Evolutionary conservation across 495 filamentous ascomycete genomes (phyloP).

Genomic region (Aspergillus saccharolyticus): DNA sequence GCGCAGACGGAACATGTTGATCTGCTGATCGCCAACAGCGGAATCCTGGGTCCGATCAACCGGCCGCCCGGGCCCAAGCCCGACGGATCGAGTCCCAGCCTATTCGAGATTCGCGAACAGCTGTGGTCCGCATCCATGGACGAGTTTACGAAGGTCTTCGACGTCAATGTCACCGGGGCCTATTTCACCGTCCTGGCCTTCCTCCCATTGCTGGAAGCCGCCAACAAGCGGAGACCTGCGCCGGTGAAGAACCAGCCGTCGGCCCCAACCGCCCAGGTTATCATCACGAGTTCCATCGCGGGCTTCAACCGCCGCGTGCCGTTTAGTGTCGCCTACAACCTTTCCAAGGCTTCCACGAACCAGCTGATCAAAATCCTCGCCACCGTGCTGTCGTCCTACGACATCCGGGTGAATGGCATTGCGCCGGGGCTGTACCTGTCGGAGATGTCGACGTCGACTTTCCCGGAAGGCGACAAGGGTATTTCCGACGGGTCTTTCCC

Average conservation of each 20-base stretch:
- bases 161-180: conserved; percentile 55
- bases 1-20: conserved; percentile 56
- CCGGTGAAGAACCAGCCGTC: conserved; percentile 35
- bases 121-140: conserved; percentile 48
- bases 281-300: conserved; percentile 60
- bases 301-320: conserved; percentile 52
- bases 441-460: conserved; percentile 50
- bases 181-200: conserved; percentile 64
- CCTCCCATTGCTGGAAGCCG: conserved; percentile 54
- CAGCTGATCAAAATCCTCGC: conserved; percentile 62
- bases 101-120: conserved; percentile 49
- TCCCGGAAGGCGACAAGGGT: conserved; percentile 15
- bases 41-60: conserved; percentile 52
- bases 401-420: conserved; percentile 61
- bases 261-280: conserved; percentile 53
- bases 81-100: conserved; percentile 28
- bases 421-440: conserved; percentile 61
- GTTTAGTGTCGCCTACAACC: conserved; percentile 57
- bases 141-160: conserved; percentile 55
- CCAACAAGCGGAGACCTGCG: conserved; percentile 47
- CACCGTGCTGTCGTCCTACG: conserved; percentile 47
- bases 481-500: conserved; percentile 41
- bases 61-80: conserved; percentile 21
- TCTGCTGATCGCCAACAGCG: conserved; percentile 64
- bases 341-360: conserved; percentile 58